Percentiles rank a stretch among this genome's conserved stretches.
These are phyloP conservation scores for Candida awuae DNA, from an alignment of 805 yeast genomes.

Conservation along the genomic window DNA sequence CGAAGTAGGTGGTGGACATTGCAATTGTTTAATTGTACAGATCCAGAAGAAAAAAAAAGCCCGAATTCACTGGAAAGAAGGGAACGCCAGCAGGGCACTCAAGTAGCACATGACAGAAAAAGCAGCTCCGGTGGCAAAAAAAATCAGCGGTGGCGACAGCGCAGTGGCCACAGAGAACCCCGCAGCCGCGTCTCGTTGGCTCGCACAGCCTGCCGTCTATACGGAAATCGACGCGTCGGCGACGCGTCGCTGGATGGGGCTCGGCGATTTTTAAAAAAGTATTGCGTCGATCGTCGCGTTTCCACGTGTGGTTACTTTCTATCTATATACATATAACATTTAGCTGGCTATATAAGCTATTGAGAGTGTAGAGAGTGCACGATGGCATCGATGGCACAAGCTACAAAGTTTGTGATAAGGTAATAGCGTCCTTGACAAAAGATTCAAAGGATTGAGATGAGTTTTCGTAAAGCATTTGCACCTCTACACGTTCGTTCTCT, in stretches of 20 bases:
- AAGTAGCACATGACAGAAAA: too few relatives aligned
- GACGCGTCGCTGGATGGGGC: not conserved
- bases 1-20: conserved; percentile 37
- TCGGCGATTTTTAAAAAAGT: too few relatives aligned
- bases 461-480: conserved; percentile 19
- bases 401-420: conserved; percentile 1
- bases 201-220: not conserved
- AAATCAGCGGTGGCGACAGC: not conserved
- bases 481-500: conserved; percentile 19
- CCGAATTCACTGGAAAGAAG: not conserved
- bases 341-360: too few relatives aligned
- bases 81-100: not conserved
- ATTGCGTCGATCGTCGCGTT: too few relatives aligned
- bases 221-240: not conserved
- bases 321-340: too few relatives aligned
- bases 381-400: too few relatives aligned
- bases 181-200: too few relatives aligned
- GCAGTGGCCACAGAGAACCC: too few relatives aligned
- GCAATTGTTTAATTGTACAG: conserved; percentile 3
- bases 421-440: conserved; percentile 8
- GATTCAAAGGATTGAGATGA: conserved; percentile 7
- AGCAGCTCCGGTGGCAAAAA: not conserved
- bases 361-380: too few relatives aligned
- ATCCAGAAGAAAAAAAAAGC: not conserved
- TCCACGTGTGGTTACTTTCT: too few relatives aligned